Evolutionary conservation across 495 filamentous ascomycete species (phyloP).

Genomic region (Penicillium diatomitis): DNA sequence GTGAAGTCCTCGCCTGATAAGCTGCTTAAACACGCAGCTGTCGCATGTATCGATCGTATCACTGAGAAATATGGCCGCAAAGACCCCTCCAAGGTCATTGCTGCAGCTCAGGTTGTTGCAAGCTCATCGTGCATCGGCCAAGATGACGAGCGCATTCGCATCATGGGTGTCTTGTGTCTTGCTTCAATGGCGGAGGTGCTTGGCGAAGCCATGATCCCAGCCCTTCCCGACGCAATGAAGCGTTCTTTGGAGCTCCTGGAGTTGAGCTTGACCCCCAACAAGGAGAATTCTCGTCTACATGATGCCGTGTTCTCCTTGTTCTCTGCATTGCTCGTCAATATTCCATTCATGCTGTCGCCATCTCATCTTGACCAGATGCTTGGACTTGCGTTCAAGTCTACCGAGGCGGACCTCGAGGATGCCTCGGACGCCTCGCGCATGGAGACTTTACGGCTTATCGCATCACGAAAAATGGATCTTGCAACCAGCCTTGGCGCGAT

Average conservation of each 20-base stretch:
- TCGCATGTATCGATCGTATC: constrained; percentile 83
- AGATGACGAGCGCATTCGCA: constrained; percentile 58
- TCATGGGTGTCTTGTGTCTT: constrained; percentile 78
- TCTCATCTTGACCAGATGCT: constrained; percentile 62
- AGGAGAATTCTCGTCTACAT: constrained; percentile 53
- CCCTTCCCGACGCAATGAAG: constrained; percentile 66
- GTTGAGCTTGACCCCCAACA: constrained; percentile 44
- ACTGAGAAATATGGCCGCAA: constrained; percentile 87
- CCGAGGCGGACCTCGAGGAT: constrained; percentile 42
- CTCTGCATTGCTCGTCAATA: constrained; percentile 62
- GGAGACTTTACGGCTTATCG: constrained; percentile 60
- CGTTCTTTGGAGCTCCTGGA: constrained; percentile 60
- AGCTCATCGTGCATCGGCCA: constrained; percentile 65
- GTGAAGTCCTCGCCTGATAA: constrained; percentile 61
- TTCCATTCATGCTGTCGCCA: constrained; percentile 78
- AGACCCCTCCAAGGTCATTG: constrained; percentile 54
- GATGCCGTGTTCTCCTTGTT: constrained; percentile 75
- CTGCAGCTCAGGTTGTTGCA: constrained; percentile 65
- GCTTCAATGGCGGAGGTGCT: constrained; percentile 81
- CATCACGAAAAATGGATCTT: constrained; percentile 57
- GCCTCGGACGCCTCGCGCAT: constrained; percentile 53
- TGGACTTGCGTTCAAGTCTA: constrained; percentile 57
- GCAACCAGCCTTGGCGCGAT: constrained; percentile 60
- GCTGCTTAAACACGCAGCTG: constrained; percentile 67
- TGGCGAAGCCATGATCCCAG: constrained; percentile 72